Evolutionary conservation across 257 asterid genomes (phyloP).

Genomic region (Solanum gandarillasii): DNA sequence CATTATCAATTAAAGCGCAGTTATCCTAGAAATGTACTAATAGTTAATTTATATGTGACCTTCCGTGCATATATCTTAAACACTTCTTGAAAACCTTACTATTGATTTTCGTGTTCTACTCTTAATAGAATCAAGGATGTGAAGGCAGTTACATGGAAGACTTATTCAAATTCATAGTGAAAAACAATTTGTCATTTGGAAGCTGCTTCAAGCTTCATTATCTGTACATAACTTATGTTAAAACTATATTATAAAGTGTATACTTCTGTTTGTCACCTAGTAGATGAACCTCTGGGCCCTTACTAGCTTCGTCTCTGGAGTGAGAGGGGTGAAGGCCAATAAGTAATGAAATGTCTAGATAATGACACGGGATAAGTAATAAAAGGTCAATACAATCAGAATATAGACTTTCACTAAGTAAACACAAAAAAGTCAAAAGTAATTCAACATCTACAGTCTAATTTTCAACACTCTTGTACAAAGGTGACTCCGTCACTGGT

Average conservation of each 20-base stretch:
- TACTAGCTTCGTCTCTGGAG: neutral
- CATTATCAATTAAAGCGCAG: neutral
- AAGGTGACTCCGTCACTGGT: neutral
- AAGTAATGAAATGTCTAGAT: neutral
- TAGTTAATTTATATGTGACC: neutral
- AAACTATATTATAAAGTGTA: neutral
- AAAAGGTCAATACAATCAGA: neutral
- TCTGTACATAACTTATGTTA: neutral
- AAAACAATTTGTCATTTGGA: neutral
- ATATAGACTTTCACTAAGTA: neutral
- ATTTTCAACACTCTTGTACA: neutral
- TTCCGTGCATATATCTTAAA: neutral
- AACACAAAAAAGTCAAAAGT: neutral
- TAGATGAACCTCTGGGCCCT: neutral
- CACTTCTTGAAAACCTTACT: neutral
- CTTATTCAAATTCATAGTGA: slow-evolving; percentile 8
- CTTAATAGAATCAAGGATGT: slow-evolving; percentile 10
- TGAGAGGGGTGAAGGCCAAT: neutral
- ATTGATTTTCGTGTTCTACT: neutral
- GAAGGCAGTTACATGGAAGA: slow-evolving; percentile 11
- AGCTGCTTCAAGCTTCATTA: neutral
- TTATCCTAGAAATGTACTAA: neutral
- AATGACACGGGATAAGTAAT: neutral
- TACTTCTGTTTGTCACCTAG: neutral
- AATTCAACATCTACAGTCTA: fast-evolving